These are phyloP conservation scores for Coelastrella sp. DNA, from an alignment of 139 green algal species.

Conservation along the genomic window DNA sequence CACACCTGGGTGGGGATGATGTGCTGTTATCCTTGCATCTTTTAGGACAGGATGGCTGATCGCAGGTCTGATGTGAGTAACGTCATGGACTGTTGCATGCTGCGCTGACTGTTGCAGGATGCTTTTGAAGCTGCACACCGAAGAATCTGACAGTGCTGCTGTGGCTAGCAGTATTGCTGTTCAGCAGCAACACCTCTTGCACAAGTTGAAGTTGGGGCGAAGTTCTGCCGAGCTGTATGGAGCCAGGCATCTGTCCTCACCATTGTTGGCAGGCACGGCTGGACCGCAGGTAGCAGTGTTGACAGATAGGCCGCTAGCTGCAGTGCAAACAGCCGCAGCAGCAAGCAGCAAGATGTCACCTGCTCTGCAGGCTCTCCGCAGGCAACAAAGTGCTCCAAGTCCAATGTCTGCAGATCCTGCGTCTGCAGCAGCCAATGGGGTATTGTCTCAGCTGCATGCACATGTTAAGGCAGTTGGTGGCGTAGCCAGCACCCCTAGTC, in stretches of 20 bases:
- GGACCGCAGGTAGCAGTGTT: constrained; percentile 2
- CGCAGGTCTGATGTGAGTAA: too few relatives aligned
- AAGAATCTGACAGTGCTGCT: not conserved
- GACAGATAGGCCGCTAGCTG: constrained; percentile 13
- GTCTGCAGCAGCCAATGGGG: too few relatives aligned
- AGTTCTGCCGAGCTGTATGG: too few relatives aligned
- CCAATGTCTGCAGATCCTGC: not conserved
- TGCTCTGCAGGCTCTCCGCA: constrained; percentile 5
- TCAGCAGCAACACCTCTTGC: constrained; percentile 11
- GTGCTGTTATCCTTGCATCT: too few relatives aligned
- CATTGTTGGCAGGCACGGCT: not conserved
- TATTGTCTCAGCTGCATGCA: too few relatives aligned
- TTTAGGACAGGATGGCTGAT: too few relatives aligned
- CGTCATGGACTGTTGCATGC: too few relatives aligned
- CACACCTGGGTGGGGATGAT: too few relatives aligned
- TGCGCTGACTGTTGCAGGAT: not conserved
- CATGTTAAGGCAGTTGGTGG: not conserved
- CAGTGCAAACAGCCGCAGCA: not conserved
- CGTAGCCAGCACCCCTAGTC: not conserved
- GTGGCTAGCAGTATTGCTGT: not conserved
- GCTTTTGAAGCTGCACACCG: not conserved
- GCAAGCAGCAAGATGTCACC: not conserved
- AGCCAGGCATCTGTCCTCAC: not conserved
- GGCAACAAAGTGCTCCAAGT: too few relatives aligned
- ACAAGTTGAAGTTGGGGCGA: not conserved